phyloP scores from a whole-genome alignment of 257 asterid species.

The Forsythia suspensa region DNA sequence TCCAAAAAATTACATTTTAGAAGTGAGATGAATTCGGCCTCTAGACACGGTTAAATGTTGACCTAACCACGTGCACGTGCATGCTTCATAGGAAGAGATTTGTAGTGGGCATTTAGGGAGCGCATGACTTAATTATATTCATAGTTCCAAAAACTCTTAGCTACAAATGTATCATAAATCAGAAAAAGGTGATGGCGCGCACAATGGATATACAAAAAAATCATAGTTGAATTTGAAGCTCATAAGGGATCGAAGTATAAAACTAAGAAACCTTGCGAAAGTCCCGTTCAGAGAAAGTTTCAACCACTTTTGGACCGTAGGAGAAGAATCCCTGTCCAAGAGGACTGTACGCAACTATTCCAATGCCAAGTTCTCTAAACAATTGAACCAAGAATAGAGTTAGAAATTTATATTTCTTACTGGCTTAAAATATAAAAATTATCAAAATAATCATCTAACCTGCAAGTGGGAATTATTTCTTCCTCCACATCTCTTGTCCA shows the following conservation, averaged over 20 bases:
- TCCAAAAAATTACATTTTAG: too few species aligned
- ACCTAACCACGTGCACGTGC: too few species aligned
- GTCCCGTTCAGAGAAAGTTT: conserved; percentile 30
- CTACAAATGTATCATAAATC: neutral
- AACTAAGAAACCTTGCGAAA: conserved; percentile 30
- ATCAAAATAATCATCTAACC: conserved; percentile 14
- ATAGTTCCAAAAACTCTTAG: neutral
- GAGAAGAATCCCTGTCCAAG: conserved; percentile 47
- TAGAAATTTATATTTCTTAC: neutral
- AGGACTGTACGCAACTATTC: conserved; percentile 45
- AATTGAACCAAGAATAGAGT: neutral
- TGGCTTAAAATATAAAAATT: neutral
- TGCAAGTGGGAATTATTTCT: conserved; percentile 50
- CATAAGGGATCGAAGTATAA: neutral
- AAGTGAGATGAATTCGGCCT: too few species aligned
- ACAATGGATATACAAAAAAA: too few species aligned
- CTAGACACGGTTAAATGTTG: too few species aligned
- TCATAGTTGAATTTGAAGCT: neutral
- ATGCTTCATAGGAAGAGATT: too few species aligned
- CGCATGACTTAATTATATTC: neutral
- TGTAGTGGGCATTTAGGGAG: too few species aligned
- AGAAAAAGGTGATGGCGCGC: too few species aligned
- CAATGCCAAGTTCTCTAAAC: conserved; percentile 44
- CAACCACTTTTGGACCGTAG: conserved; percentile 32
- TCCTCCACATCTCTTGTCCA: conserved; percentile 53